A percentile compares a stretch with the other conserved stretches of the same genome.
phyloP scores from a whole-genome alignment of 192 early-diverging fungal genomes.

The Fimicolochytrium jonesii region DNA sequence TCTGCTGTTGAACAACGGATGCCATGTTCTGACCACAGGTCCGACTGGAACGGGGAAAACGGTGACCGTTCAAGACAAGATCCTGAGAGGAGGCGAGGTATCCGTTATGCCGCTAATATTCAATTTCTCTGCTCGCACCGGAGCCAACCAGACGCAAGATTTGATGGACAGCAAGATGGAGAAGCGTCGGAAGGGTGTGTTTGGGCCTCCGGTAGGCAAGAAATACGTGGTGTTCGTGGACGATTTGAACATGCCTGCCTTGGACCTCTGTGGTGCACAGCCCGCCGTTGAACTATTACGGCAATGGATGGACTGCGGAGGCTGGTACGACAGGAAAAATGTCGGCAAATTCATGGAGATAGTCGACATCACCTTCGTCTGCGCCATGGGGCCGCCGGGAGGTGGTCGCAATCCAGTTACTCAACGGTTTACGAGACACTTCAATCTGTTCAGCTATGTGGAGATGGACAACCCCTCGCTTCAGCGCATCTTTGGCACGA shows the following conservation, averaged over 20 bases:
- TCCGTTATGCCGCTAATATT: slow-evolving; percentile 47
- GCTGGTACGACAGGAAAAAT: slow-evolving; percentile 58
- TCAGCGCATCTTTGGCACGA: slow-evolving; percentile 51
- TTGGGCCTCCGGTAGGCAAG: slow-evolving; percentile 61
- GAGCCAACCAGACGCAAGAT: slow-evolving; percentile 61
- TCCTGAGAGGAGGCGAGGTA: slow-evolving; percentile 50
- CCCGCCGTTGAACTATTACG: slow-evolving; percentile 59
- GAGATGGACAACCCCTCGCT: slow-evolving; percentile 56
- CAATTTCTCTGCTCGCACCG: slow-evolving; percentile 58
- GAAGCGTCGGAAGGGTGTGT: slow-evolving; percentile 59
- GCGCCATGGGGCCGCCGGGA: slow-evolving; percentile 60
- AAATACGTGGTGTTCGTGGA: slow-evolving; percentile 55
- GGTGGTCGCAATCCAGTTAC: slow-evolving; percentile 60
- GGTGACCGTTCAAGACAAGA: slow-evolving; percentile 57
- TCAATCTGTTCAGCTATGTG: slow-evolving; percentile 54
- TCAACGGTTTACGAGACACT: slow-evolving; percentile 49
- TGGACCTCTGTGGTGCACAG: slow-evolving; percentile 59
- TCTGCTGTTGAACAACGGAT: slow-evolving; percentile 46
- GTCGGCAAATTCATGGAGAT: slow-evolving; percentile 62
- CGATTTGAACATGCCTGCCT: slow-evolving; percentile 60
- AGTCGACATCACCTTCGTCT: slow-evolving; percentile 53
- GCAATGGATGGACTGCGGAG: slow-evolving; percentile 62
- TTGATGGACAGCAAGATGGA: slow-evolving; percentile 62
- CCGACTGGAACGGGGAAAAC: slow-evolving; percentile 61
- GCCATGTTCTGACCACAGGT: slow-evolving; percentile 51